Evolutionary conservation across 805 yeast species (phyloP).

Genomic region (Metschnikowia matae): DNA sequence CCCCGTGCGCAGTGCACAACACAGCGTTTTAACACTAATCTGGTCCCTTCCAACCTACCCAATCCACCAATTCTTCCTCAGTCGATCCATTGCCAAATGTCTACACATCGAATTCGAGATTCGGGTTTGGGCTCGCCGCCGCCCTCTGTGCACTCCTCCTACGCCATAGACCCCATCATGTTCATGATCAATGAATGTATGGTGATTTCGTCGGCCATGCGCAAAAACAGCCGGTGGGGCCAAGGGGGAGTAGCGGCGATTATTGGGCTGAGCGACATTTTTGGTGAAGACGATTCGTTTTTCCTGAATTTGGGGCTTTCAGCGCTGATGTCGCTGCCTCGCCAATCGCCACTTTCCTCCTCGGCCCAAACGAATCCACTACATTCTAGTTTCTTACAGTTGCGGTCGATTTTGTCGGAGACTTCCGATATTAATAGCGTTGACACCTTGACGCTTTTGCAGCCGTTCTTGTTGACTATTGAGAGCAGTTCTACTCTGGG

Average conservation of each 20-base stretch:
- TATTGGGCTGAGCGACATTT: constrained; percentile 58
- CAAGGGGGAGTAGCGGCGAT: constrained; percentile 83
- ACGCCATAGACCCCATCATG: constrained; percentile 69
- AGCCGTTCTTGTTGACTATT: constrained; percentile 81
- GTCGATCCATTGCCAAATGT: background rate
- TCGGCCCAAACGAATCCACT: constrained; percentile 48
- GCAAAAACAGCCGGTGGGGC: constrained; percentile 64
- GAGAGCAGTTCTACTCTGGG: constrained; percentile 86
- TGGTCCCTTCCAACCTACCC: no score
- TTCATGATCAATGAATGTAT: constrained; percentile 87
- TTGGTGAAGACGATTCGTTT: constrained; percentile 42
- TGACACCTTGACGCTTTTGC: constrained; percentile 70
- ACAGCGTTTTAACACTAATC: background rate
- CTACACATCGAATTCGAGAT: background rate
- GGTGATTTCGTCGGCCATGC: constrained; percentile 80
- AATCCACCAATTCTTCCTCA: background rate
- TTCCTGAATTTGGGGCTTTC: constrained; percentile 17
- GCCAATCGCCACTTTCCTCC: constrained; percentile 23
- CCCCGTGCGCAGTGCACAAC: constrained; percentile 5
- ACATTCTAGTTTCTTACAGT: constrained; percentile 72
- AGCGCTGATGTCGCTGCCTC: constrained; percentile 8
- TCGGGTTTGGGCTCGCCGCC: background rate
- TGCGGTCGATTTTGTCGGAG: constrained; percentile 66
- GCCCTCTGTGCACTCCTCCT: background rate
- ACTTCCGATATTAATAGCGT: constrained; percentile 48